Evolutionary conservation across 352 stramenopile species (phyloP).

Genomic region (Phytophthora fragariaefolia): DNA sequence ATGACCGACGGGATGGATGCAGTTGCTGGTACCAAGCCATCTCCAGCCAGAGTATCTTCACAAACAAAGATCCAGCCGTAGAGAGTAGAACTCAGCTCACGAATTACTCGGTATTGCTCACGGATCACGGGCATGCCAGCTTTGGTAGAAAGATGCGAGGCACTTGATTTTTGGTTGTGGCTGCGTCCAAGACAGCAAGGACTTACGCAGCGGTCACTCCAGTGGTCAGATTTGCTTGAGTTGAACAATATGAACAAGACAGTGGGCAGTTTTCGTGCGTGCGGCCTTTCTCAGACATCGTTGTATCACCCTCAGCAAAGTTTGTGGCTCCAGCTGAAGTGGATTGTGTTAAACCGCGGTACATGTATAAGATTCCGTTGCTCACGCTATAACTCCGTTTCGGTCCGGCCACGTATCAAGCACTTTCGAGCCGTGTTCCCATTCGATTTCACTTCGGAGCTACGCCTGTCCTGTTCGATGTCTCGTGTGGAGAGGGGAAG

Average conservation of each 20-base stretch:
- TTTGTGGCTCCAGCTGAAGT: neutral
- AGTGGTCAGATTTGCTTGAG: neutral
- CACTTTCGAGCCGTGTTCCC: neutral
- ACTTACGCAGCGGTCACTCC: neutral
- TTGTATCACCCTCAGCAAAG: neutral
- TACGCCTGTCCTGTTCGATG: neutral
- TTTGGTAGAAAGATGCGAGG: neutral
- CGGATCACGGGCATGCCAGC: conserved; percentile 20
- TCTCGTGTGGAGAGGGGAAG: neutral
- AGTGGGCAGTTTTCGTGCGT: neutral
- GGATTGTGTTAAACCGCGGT: neutral
- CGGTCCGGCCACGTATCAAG: neutral
- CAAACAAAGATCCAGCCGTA: conserved; percentile 1
- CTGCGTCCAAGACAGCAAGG: neutral
- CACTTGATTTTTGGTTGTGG: too few species aligned
- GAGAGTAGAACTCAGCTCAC: conserved; percentile 1
- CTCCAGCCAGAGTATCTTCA: neutral
- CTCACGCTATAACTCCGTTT: too few species aligned
- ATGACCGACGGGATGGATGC: conserved; percentile 26
- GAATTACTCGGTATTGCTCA: neutral
- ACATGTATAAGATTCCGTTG: neutral
- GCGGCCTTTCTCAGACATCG: too few species aligned
- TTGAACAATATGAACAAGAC: neutral
- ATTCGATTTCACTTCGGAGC: neutral
- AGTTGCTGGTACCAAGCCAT: neutral